Conservation (phyloP, 257 asterid genomes). For the Fraxinus pennsylvanica region DNA sequence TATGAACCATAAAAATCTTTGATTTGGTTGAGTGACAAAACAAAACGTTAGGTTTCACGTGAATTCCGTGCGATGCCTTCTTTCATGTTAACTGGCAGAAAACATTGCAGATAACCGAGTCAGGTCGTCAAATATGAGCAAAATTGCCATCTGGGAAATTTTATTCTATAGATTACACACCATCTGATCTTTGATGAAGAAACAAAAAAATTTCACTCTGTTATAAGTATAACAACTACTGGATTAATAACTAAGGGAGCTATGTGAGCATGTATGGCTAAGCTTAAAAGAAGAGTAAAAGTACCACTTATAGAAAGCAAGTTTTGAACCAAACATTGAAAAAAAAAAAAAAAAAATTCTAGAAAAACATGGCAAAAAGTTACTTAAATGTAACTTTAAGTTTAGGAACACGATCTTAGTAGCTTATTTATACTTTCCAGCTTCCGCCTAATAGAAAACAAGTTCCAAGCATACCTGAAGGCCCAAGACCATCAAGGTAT, state of each 20-base stretch:
- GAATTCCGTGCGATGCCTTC: not conserved
- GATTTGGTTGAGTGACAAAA: not conserved
- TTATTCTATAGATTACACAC: not conserved
- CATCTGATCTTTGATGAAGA: not conserved
- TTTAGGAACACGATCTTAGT: not conserved
- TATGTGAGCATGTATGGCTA: not conserved
- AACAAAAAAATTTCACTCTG: not conserved
- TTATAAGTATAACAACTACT: not conserved
- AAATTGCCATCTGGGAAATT: not conserved
- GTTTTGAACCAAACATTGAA: not conserved
- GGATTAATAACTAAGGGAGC: not conserved
- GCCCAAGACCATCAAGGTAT: constrained; percentile 53
- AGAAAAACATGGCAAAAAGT: not conserved
- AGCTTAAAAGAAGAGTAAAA: not conserved
- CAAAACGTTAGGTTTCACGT: not conserved
- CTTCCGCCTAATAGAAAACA: constrained; percentile 2
- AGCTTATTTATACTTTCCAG: not conserved
- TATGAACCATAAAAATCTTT: not conserved
- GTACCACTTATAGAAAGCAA: not conserved
- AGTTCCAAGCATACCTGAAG: constrained; percentile 46
- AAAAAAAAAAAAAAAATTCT: not conserved
- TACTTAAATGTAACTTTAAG: not conserved
- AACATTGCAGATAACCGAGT: not conserved
- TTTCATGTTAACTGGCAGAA: constrained; percentile 8
- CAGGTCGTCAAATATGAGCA: not conserved